These are phyloP conservation scores for Saccharomycopsis capsularis DNA, from an alignment of 805 yeast genomes.

Conservation along the genomic window DNA sequence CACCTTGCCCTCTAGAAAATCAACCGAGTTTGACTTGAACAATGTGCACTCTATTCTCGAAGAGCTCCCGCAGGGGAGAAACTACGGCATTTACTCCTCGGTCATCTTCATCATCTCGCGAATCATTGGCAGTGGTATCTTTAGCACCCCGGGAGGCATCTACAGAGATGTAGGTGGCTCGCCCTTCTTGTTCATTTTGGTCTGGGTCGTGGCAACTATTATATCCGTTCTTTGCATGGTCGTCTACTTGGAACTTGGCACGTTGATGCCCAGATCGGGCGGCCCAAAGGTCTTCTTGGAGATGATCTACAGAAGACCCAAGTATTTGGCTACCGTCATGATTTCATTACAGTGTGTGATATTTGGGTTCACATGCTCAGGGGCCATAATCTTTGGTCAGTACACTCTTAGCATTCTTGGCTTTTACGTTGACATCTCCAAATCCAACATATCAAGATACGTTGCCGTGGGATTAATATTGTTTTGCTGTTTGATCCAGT, in stretches of 20 bases:
- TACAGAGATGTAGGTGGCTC: conserved; percentile 65
- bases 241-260: conserved; percentile 63
- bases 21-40: conserved; percentile 14
- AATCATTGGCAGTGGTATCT: conserved; percentile 73
- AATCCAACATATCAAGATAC: conserved; percentile 34
- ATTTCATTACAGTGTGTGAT: conserved; percentile 43
- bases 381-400: conserved; percentile 56
- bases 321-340: conserved; percentile 44
- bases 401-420: conserved; percentile 43
- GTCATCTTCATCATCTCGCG: conserved; percentile 58
- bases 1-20: conserved; percentile 1
- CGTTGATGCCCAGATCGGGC: conserved; percentile 65
- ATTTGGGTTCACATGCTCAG: conserved; percentile 50
- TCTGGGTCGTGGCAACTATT: conserved; percentile 58
- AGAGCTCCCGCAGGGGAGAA: conserved; percentile 67
- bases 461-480: conserved; percentile 37
- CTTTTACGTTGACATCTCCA: conserved; percentile 33
- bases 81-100: conserved; percentile 62
- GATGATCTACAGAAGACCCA: conserved; percentile 56
- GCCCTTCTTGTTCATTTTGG: conserved; percentile 47
- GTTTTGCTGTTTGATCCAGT: conserved; percentile 40
- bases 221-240: conserved; percentile 62
- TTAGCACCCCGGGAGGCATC: conserved; percentile 63
- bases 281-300: conserved; percentile 72
- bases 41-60: conserved; percentile 14